phyloP scores from a whole-genome alignment of 805 yeast genomes.

The Barnettozyma sucrosica region DNA sequence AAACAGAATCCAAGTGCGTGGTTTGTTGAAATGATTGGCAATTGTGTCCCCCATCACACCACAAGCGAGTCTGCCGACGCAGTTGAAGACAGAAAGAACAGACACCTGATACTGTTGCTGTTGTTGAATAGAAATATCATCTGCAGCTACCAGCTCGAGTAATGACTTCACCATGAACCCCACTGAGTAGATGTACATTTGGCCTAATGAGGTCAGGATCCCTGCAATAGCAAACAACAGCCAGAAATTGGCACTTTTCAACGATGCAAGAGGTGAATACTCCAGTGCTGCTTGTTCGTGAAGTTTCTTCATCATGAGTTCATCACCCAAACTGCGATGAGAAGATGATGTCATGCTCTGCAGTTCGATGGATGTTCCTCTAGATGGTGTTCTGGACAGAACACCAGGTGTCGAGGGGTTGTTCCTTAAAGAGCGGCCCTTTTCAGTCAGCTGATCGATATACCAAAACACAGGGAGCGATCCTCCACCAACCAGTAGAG shows the following conservation, averaged over 20 bases:
- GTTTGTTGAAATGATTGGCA: slow-evolving; percentile 36
- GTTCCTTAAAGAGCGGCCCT: slow-evolving; percentile 3
- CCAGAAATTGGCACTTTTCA: slow-evolving; percentile 39
- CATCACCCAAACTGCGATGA: slow-evolving; percentile 2
- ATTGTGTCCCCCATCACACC: slow-evolving; percentile 64
- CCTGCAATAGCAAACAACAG: slow-evolving; percentile 45
- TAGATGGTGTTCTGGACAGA: neutral
- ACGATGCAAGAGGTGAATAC: slow-evolving; percentile 13
- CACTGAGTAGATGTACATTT: slow-evolving; percentile 67
- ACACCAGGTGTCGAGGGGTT: neutral
- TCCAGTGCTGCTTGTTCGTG: neutral
- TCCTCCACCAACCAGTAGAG: slow-evolving; percentile 35
- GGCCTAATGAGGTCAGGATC: slow-evolving; percentile 59
- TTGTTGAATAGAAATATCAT: slow-evolving; percentile 33
- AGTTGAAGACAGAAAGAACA: slow-evolving; percentile 60
- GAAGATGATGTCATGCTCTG: slow-evolving; percentile 5
- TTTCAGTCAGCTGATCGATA: slow-evolving; percentile 16
- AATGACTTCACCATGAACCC: slow-evolving; percentile 63
- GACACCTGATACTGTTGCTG: slow-evolving; percentile 72
- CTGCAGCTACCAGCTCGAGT: slow-evolving; percentile 18
- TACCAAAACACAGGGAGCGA: slow-evolving; percentile 41
- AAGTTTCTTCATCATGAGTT: slow-evolving; percentile 3
- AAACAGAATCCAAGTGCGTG: slow-evolving; percentile 49
- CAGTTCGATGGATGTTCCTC: slow-evolving; percentile 16
- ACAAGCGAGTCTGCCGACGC: slow-evolving; percentile 56